Conservation (phyloP, 164 flowering plant species). For the Umbellularia californica region DNA sequence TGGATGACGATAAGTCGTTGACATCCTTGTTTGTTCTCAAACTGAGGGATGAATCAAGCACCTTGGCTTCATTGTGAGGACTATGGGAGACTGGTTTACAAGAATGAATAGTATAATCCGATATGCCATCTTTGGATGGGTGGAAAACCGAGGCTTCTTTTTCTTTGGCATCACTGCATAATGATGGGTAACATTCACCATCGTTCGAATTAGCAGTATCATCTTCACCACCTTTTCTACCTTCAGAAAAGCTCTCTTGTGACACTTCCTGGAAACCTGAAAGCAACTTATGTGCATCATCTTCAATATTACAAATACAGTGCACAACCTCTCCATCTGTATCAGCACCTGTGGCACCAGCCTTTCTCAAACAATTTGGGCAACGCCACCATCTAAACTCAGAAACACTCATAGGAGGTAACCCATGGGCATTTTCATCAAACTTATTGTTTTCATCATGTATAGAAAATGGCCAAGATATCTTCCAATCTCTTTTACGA, state of each 20-base stretch:
- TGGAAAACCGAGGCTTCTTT: constrained; percentile 19
- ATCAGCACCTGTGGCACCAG: constrained; percentile 8
- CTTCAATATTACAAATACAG: constrained; percentile 6
- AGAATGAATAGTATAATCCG: background rate
- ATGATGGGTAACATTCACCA: constrained; percentile 7
- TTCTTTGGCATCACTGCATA: constrained; percentile 19
- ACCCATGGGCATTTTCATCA: constrained; percentile 24
- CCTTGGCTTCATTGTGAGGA: background rate
- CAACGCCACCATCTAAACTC: constrained; percentile 66
- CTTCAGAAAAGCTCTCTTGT: constrained; percentile 11
- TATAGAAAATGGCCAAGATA: constrained; percentile 52
- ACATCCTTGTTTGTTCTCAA: constrained; percentile 10
- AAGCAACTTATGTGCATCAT: constrained; percentile 13
- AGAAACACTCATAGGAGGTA: constrained; percentile 52
- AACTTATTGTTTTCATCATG: constrained; percentile 15
- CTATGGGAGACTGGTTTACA: background rate
- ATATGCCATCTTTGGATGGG: constrained; percentile 14
- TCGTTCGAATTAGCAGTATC: constrained; percentile 8
- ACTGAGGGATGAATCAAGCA: constrained; percentile 7
- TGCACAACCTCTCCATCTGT: constrained; percentile 13
- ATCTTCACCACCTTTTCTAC: constrained; percentile 12
- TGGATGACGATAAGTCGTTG: constrained; percentile 2
- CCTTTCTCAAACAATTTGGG: constrained; percentile 31
- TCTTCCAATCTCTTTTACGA: constrained; percentile 42
- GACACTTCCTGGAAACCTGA: constrained; percentile 20